A percentile compares a stretch with the other conserved stretches of the same genome.
Conservation (phyloP, 176 grass and related monocot species). For the Eragrostis nindensis region DNA sequence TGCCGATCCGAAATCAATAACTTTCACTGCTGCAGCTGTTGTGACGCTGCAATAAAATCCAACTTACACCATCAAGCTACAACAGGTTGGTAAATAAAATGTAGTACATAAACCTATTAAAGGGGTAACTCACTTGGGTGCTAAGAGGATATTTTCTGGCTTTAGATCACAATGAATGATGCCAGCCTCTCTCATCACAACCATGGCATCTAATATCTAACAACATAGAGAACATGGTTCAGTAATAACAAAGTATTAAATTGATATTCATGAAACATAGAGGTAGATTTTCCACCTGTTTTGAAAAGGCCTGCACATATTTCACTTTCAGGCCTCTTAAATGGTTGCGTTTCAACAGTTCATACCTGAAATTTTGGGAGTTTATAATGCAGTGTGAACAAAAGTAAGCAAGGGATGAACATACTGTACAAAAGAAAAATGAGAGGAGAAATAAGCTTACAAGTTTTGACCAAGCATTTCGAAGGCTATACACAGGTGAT, state of each 20-base stretch:
- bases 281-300: conserved; percentile 61
- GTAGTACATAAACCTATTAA: conserved; percentile 25
- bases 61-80: conserved; percentile 36
- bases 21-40: conserved; percentile 88
- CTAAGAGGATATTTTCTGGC: conserved; percentile 96
- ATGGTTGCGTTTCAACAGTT: conserved; percentile 83
- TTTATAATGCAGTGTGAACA: conserved; percentile 22
- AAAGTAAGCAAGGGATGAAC: background rate
- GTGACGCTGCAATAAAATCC: conserved; percentile 64
- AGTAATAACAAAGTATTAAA: conserved; percentile 29
- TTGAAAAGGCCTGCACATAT: conserved; percentile 85
- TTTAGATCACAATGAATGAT: conserved; percentile 99
- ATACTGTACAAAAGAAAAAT: background rate
- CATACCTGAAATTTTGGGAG: conserved; percentile 65
- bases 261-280: conserved; percentile 13
- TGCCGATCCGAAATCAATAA: conserved; percentile 99
- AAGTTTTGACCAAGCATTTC: conserved; percentile 98
- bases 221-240: conserved; percentile 34
- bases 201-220: conserved; percentile 93
- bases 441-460: conserved; percentile 58
- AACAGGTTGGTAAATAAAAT: conserved; percentile 2
- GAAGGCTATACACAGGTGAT: conserved; percentile 94
- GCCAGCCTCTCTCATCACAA: conserved; percentile 93
- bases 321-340: conserved; percentile 87
- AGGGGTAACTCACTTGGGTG: conserved; percentile 55